Evolutionary conservation across 768 basidiomycete genomes (phyloP), one percentile per base, ranked within the genome.

Genomic region (Hericium coralloides): DNA sequence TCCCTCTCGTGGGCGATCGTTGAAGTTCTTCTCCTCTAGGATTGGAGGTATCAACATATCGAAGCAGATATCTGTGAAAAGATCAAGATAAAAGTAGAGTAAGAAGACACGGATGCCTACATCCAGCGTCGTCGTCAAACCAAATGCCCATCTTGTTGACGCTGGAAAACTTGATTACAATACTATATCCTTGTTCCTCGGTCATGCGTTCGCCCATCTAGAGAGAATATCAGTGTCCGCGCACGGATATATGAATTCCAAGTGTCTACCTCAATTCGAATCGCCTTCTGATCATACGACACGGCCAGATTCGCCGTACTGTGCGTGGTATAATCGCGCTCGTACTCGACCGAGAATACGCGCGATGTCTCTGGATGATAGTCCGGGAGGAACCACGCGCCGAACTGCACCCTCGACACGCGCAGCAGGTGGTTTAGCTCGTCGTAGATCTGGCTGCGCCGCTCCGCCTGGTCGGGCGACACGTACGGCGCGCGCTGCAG

Each of bases 261-360:
- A 17, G 1, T 65, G 74, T n/a, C 61, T 58, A 86, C 88, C 69
- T 73, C 75, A 15, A 89, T 75, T 14, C 79, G 79, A 38, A 92
- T 76, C 15, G 79, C 64, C 69, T 84, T 88, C 62, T 87, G 79
- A 26, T 83, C 82, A 61, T 88, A 89, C 55, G 85, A 79, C 37
- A 91, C 81, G 36, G 72, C 67, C 18, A 90, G 66, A 66, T 79
- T 76, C 0, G 78, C 85, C 36, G 76, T 73, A 37, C 80, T 75
- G 12, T 62, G 60, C 45, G 73, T 60, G 8, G 63, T 59, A 41
- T 80, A 83, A 43, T 80, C 71, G 41, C 75, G 69, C 55, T 86
- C 79, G 78, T 82, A 89, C 68, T 92, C 90, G 4, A 83, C 70
- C 0, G 87, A 90, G 66, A 87, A 92, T 2, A 58, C 64, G 2